Conservation (phyloP, 495 filamentous ascomycete genomes). For the Penicillium angulare region DNA sequence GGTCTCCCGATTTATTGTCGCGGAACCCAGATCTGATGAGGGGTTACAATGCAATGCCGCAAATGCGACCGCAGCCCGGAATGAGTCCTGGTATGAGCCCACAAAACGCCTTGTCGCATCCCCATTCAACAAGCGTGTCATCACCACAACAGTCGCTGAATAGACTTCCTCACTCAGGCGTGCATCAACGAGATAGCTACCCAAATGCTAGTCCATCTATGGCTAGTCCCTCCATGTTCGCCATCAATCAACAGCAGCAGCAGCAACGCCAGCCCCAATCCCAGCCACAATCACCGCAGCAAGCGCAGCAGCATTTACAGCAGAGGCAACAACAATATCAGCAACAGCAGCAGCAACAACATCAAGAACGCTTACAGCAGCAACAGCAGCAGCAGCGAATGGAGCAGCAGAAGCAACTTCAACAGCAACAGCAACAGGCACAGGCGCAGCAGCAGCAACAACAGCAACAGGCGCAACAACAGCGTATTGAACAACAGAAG, state of each 20-base stretch:
- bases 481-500: slow-evolving; percentile 18
- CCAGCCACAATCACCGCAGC: slow-evolving; percentile 34
- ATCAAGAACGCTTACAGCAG: slow-evolving; percentile 17
- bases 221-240: slow-evolving; percentile 28
- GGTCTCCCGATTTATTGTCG: slow-evolving; percentile 34
- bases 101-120: slow-evolving; percentile 29
- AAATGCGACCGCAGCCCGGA: slow-evolving; percentile 26
- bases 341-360: slow-evolving; percentile 23
- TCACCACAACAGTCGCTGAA: slow-evolving; percentile 42
- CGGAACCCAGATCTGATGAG: slow-evolving; percentile 32
- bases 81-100: slow-evolving; percentile 23
- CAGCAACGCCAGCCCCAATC: slow-evolving; percentile 29
- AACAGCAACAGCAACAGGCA: slow-evolving; percentile 15
- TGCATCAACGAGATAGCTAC: slow-evolving; percentile 34
- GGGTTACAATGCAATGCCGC: slow-evolving; percentile 36
- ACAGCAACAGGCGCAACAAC: slow-evolving; percentile 20
- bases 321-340: slow-evolving; percentile 27
- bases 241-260: slow-evolving; percentile 30
- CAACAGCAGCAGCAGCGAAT: slow-evolving; percentile 23
- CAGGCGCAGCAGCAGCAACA: slow-evolving; percentile 27
- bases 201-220: slow-evolving; percentile 25
- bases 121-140: slow-evolving; percentile 29
- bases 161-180: slow-evolving; percentile 26
- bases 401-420: slow-evolving; percentile 17
- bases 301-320: slow-evolving; percentile 30